Percentiles rank a stretch among this genome's conserved stretches.
Evolutionary conservation across 257 asterid species (phyloP).

Genomic region (Solanum tarapatanum): DNA sequence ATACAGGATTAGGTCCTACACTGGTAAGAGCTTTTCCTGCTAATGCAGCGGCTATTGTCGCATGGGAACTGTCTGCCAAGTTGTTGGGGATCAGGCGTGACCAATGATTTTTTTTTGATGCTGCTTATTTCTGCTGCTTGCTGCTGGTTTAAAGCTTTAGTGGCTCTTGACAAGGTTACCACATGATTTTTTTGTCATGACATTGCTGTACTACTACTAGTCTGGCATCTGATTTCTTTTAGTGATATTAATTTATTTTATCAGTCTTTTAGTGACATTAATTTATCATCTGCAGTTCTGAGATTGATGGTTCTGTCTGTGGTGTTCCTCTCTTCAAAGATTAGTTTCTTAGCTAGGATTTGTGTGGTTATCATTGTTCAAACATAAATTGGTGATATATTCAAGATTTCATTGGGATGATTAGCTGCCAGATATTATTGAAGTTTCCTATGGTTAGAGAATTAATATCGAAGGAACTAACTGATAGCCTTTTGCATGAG

Average conservation of each 20-base stretch:
- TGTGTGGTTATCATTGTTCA: not conserved
- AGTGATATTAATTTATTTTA: not conserved
- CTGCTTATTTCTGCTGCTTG: constrained; percentile 6
- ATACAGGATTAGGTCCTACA: constrained; percentile 83
- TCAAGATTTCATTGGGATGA: not conserved
- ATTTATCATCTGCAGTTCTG: not conserved
- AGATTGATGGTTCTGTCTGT: not conserved
- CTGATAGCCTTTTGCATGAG: not conserved
- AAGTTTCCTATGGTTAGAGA: not conserved
- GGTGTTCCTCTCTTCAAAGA: not conserved
- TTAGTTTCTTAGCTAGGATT: not conserved
- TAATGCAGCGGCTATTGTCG: constrained; percentile 34
- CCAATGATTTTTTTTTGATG: constrained; percentile 8
- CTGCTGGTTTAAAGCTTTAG: not conserved
- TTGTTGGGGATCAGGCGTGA: constrained; percentile 55
- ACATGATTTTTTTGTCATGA: not conserved
- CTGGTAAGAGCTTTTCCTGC: constrained; percentile 61
- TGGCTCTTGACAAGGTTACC: not conserved
- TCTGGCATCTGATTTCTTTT: not conserved
- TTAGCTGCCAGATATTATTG: not conserved
- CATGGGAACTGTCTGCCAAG: constrained; percentile 52
- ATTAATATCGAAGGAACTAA: not conserved
- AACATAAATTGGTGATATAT: not conserved
- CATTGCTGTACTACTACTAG: not conserved
- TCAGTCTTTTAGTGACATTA: not conserved